Evolutionary conservation across 202 grass and related monocot species (phyloP).

Genomic region (Dendrocalamus latiflorus): DNA sequence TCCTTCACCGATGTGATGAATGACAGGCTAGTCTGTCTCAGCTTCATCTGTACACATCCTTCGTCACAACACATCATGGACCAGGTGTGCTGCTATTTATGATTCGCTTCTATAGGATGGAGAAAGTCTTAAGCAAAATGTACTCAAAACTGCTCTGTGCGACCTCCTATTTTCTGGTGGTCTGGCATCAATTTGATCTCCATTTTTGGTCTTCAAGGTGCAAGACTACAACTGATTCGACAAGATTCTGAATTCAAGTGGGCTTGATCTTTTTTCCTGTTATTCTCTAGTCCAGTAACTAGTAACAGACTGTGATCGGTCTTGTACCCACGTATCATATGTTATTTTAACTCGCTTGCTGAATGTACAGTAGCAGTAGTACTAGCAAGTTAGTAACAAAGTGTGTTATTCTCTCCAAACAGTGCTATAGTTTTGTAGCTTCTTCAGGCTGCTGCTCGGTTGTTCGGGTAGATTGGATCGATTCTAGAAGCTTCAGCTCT

Average conservation of each 20-base stretch:
- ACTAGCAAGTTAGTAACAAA: no score
- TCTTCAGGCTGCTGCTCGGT: background rate
- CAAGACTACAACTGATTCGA: background rate
- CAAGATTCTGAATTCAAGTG: background rate
- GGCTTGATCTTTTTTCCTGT: background rate
- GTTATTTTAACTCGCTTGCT: background rate
- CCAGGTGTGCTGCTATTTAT: background rate
- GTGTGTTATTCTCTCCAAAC: no score
- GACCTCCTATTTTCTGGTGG: background rate
- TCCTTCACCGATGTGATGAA: background rate
- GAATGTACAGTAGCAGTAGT: no score
- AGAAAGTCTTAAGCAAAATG: background rate
- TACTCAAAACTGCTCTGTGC: background rate
- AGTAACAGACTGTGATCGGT: background rate
- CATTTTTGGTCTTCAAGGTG: background rate
- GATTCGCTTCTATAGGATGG: background rate
- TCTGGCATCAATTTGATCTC: background rate
- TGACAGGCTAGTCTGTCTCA: constrained; percentile 36
- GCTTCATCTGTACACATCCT: background rate
- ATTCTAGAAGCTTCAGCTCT: constrained; percentile 5
- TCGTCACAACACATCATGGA: background rate
- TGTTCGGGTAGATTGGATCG: background rate
- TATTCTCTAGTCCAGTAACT: background rate
- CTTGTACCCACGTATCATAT: background rate
- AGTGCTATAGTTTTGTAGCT: background rate